Conservation (phyloP, 2,329 filamentous ascomycete genomes). For the Pseudogymnoascus verrucosus region DNA sequence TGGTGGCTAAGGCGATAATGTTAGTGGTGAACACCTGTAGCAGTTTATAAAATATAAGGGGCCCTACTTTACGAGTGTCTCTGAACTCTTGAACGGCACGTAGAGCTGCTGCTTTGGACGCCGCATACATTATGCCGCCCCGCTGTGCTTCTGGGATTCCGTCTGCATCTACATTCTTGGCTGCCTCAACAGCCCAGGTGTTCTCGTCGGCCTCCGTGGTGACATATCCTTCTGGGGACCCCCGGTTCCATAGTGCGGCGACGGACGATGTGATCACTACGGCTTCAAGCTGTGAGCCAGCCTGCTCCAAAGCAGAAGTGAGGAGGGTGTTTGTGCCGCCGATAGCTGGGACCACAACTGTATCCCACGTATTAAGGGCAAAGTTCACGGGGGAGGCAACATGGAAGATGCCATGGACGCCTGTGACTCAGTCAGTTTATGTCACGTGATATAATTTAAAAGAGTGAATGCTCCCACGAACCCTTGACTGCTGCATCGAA, state of each 20-base stretch:
- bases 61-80: background rate
- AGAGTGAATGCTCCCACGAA: background rate
- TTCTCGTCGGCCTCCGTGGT: slow-evolving; percentile 2
- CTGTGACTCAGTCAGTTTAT: slow-evolving; percentile 11
- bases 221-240: background rate
- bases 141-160: background rate
- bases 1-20: background rate
- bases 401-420: slow-evolving; percentile 26
- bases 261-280: background rate
- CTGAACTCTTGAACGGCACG: background rate
- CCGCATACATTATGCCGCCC: background rate
- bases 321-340: background rate
- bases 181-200: background rate
- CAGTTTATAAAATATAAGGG: background rate
- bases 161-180: background rate
- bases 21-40: background rate
- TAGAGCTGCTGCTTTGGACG: background rate
- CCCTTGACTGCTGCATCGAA: slow-evolving; percentile 25
- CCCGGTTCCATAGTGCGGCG: background rate
- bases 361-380: slow-evolving; percentile 24
- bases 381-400: slow-evolving; percentile 27
- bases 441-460: background rate
- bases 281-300: background rate
- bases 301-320: background rate
- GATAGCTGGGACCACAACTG: slow-evolving; percentile 17